Evolutionary conservation across 169 alveolate genomes (phyloP).

Genomic region (Eimeria nieschulzi): DNA sequence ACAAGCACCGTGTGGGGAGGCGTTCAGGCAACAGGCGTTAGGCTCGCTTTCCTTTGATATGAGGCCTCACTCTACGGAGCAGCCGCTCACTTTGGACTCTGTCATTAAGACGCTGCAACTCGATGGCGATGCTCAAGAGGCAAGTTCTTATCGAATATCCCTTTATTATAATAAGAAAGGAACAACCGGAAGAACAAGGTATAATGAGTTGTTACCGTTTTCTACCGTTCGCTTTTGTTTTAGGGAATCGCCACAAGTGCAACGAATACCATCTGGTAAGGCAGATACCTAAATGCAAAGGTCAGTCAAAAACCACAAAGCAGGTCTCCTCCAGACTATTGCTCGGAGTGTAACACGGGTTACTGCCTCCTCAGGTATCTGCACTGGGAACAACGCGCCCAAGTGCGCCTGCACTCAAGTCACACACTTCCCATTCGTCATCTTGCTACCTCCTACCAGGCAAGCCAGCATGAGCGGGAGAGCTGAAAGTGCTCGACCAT

Average conservation of each 20-base stretch:
- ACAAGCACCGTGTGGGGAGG: not conserved
- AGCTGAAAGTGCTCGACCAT: not conserved
- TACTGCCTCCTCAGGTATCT: constrained; percentile 41
- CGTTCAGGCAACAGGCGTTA: constrained; percentile 39
- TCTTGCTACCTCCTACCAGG: constrained; percentile 59
- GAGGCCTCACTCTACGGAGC: constrained; percentile 20
- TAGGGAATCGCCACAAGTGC: constrained; percentile 69
- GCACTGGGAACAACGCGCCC: constrained; percentile 73
- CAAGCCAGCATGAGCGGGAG: not conserved
- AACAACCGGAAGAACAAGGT: not conserved
- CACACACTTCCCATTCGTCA: constrained; percentile 46
- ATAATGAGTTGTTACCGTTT: not conserved
- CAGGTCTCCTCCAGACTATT: not conserved
- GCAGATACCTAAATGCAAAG: not conserved
- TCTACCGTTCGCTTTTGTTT: not conserved
- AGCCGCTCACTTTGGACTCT: constrained; percentile 48
- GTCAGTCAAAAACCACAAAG: not conserved
- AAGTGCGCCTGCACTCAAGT: constrained; percentile 71
- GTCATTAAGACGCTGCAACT: constrained; percentile 56
- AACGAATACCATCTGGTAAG: constrained; percentile 71
- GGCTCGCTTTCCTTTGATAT: constrained; percentile 42
- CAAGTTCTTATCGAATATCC: not conserved
- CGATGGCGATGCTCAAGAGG: constrained; percentile 71
- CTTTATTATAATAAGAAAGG: not conserved
- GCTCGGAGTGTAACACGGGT: not conserved